Conservation (phyloP, 2,329 filamentous ascomycete species). For the Botrytis elliptica region DNA sequence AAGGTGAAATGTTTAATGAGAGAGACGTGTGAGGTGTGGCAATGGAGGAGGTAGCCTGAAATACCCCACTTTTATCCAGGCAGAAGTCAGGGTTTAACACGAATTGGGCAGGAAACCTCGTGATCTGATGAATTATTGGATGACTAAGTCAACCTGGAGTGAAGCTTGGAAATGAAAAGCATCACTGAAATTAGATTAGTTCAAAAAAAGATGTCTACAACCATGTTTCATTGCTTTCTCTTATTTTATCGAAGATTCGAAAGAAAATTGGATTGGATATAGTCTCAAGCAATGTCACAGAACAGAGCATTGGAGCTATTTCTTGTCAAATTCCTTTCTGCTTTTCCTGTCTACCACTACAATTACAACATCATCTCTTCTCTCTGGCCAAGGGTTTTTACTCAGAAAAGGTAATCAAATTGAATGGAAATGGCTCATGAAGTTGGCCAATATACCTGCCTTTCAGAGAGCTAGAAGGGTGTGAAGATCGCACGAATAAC, state of each 20-base stretch:
- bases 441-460: neutral
- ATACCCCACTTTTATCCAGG: slow-evolving; percentile 15
- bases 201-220: too few relatives aligned
- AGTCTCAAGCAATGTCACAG: neutral
- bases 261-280: too few relatives aligned
- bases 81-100: slow-evolving; percentile 10
- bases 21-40: neutral
- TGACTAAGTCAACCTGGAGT: slow-evolving; percentile 3
- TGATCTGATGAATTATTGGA: neutral
- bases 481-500: neutral
- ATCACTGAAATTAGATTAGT: neutral
- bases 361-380: accelerated
- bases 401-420: neutral
- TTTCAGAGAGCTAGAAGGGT: too few relatives aligned
- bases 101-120: slow-evolving; percentile 3
- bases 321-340: neutral
- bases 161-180: neutral
- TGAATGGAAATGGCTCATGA: neutral
- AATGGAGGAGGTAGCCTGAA: neutral
- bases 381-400: too few relatives aligned
- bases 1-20: neutral
- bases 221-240: neutral
- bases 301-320: neutral
- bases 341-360: too few relatives aligned
- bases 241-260: neutral